Evolutionary conservation across 192 early-diverging fungal species (phyloP), one percentile per base, ranked within the genome.

Genomic region (Podila horticola): DNA sequence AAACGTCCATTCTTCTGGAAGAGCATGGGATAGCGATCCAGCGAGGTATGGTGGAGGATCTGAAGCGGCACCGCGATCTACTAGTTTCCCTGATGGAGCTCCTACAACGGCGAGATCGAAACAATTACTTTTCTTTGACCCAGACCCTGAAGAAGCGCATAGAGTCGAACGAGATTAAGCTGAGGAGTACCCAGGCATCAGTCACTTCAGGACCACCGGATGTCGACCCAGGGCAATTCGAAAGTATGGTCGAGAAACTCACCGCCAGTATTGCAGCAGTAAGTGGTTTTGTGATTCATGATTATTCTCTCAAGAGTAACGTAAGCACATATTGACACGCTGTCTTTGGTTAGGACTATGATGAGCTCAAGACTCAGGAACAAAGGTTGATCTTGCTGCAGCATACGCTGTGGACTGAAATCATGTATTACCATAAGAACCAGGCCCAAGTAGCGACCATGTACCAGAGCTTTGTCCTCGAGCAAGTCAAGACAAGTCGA

Each of bases 1-100:
- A 70, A 8, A 58, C 74, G 20, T 81, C 79, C 19, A 58, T 61
- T 26, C 20, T 79, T 9, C 49, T 86, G 63, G 85, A 82, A 30
- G 71, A 76, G 10, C 66, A 87, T 66, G 81, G 75, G 13, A 70
- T 45, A 33, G 71, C 86, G n/a, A 72, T 74, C 12, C 83, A 86
- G 24, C 88, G 88, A 58, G 86, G 82, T 5, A 75, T 92, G n/a
- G 72, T 92, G 10, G 92, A 93, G 51, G 88, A 88, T 82, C 70
- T 93, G 48, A 93, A 92, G 62, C 79, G 86, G 13, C 86, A 90
- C 52, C 84, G 91, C 15, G 91, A 93, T 77, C 48, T 93, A 3
- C 71, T 92, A 11, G 84, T 88, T 2, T 88, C 91, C 20, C 82
- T 88, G 52, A 84, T 72, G 64, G 84, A 88, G 58, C 34, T 90